Conservation (phyloP, 2,329 filamentous ascomycete genomes). For the Tolypocladium sp. region DNA sequence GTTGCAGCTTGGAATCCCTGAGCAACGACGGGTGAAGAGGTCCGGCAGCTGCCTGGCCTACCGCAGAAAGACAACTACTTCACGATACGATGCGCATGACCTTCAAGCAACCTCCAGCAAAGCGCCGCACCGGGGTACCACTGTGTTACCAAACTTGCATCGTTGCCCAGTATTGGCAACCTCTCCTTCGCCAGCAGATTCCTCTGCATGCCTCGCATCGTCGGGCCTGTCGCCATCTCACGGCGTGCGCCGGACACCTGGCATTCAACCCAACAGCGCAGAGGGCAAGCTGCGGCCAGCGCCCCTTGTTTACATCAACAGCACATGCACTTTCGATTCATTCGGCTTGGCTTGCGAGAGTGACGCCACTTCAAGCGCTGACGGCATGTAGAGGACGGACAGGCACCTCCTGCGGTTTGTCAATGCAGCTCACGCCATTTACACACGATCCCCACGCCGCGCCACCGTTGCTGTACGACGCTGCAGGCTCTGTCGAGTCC, state of each 20-base stretch:
- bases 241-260: too few relatives aligned
- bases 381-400: background rate
- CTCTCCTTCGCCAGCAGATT: background rate
- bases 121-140: background rate
- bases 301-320: too few relatives aligned
- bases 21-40: background rate
- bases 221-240: too few relatives aligned
- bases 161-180: background rate
- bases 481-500: background rate
- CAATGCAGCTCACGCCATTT: background rate
- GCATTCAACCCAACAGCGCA: background rate
- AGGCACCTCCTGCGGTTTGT: background rate
- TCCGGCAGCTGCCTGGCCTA: too few relatives aligned
- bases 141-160: background rate
- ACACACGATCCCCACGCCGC: background rate
- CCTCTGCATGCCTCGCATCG: background rate
- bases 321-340: background rate
- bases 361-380: background rate
- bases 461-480: background rate
- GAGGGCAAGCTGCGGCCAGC: background rate
- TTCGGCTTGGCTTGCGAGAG: background rate
- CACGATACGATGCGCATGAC: background rate
- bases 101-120: background rate
- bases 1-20: background rate
- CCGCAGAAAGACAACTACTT: background rate